Percentiles rank a stretch among this genome's conserved stretches.
Evolutionary conservation across 2,329 filamentous ascomycete genomes (phyloP).

Genomic region (Cladosporium velox): DNA sequence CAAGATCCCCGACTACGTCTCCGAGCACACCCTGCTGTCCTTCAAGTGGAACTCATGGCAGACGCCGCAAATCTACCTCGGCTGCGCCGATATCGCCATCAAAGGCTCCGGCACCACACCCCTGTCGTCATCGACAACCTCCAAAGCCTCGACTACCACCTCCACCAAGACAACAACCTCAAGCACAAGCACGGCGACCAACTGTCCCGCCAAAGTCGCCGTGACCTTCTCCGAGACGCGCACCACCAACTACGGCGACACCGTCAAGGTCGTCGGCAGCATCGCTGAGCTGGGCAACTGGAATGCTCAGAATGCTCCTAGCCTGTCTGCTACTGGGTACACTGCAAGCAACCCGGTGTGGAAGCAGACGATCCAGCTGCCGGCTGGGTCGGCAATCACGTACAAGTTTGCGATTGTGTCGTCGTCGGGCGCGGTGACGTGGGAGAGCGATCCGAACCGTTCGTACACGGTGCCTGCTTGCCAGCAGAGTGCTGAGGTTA

Average conservation of each 20-base stretch:
- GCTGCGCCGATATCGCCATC: constrained; percentile 5
- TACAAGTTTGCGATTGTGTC: constrained; percentile 5
- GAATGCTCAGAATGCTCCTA: neutral
- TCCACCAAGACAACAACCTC: neutral
- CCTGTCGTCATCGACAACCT: neutral
- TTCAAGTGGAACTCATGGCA: constrained; percentile 3
- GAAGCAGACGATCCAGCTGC: constrained; percentile 6
- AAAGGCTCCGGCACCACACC: neutral
- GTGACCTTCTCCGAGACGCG: constrained; percentile 6
- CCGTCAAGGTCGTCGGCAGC: constrained; percentile 6
- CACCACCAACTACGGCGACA: neutral
- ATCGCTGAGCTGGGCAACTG: constrained; percentile 1
- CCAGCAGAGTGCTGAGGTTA: neutral
- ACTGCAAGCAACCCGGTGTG: constrained; percentile 6
- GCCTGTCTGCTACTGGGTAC: neutral
- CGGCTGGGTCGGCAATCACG: neutral
- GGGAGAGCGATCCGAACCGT: neutral
- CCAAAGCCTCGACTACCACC: neutral
- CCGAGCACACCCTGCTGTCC: neutral
- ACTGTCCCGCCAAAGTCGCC: neutral
- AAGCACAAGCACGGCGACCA: neutral
- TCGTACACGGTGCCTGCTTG: neutral
- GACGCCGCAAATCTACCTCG: neutral
- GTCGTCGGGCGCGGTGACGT: neutral
- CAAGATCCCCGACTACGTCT: constrained; percentile 6